Base-by-base conservation (phyloP, 352 stramenopile species). In the Phytophthora brassicae region DNA sequence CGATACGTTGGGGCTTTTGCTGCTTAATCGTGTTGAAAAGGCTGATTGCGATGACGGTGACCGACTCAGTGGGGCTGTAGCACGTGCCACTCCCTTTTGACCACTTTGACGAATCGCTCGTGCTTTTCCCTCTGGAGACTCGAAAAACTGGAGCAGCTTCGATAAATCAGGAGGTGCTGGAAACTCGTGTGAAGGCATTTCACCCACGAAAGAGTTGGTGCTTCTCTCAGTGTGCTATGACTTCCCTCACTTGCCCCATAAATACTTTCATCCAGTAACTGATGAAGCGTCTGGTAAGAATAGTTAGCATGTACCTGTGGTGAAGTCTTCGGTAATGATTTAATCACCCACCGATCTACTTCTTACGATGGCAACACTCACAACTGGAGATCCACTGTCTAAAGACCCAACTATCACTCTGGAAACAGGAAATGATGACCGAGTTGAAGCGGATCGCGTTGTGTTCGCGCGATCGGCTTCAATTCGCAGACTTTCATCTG, bases 71-170 rank as follows among this genome's bases (percentile, higher is more conserved):
- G 59, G 58, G n/a, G 16, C 26, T n/a, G 16, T 33, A 26, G 17
- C 17, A 14, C 22, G 41, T 29, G 54, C 20, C 9, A 31, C 58
- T 16, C 1, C 39, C 19, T 57, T 38, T 39, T 53, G 63, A 14
- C 2, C 41, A 42, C 50, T 38, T 35, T 56, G 63, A 23, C n/a
- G 53, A 56, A 22, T 59, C 13, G 62, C 49, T 43, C 64, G 58
- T 16, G 57, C 64, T 24, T 72, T 71, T 2, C 54, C 60, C 44
- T 72, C 61, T 6, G 68, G 53, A 1, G 63, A 63, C 56, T 71
- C 56, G 55, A 81, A 87, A 54, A 79, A 74, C 50, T 71, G 68
- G 49, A 84, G 72, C 48, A 84, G 64, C 50, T 83, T 68, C 14
- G 77, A 68, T 44, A 83, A 63, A 19, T 84, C 65, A 2, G 72